Conservation (phyloP, 2,329 filamentous ascomycete genomes). For the Monilinia laxa region DNA sequence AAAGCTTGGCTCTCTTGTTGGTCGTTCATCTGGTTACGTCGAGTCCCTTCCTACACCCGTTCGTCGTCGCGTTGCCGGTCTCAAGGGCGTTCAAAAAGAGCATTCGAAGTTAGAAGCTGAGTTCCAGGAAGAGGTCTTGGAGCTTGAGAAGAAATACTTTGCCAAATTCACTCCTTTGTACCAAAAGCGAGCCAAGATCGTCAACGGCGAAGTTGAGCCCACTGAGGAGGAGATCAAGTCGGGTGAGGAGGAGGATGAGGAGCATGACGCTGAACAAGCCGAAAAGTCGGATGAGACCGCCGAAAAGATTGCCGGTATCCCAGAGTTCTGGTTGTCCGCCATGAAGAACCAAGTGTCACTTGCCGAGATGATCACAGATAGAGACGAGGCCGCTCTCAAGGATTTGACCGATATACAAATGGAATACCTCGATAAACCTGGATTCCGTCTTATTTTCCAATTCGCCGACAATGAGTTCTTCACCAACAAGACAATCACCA, state of each 20-base stretch:
- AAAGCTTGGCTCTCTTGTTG: conserved; percentile 88
- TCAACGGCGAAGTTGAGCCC: conserved; percentile 85
- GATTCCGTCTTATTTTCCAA: conserved; percentile 97
- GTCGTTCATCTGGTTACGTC: conserved; percentile 94
- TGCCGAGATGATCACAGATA: conserved; percentile 97
- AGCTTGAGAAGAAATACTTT: conserved; percentile 99
- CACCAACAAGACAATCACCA: conserved; percentile 93
- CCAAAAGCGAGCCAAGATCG: conserved; percentile 87
- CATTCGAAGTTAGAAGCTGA: conserved; percentile 97
- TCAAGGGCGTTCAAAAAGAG: conserved; percentile 98
- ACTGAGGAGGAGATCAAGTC: conserved; percentile 83
- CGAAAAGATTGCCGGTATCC: conserved; percentile 70
- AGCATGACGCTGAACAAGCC: conserved; percentile 51
- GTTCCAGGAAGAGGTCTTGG: conserved; percentile 97
- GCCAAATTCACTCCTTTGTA: conserved; percentile 98
- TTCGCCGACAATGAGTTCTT: conserved; percentile 96
- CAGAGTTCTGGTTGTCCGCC: conserved; percentile 98
- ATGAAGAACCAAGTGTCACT: conserved; percentile 99
- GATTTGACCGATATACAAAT: conserved; percentile 90
- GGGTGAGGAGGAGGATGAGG: conserved; percentile 73
- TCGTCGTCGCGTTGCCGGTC: conserved; percentile 86
- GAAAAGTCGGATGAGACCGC: conserved; percentile 53
- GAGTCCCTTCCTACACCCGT: conserved; percentile 89
- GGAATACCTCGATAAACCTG: conserved; percentile 98
- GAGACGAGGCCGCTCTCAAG: conserved; percentile 91